Evolutionary conservation across 768 basidiomycete species (phyloP), one percentile per base, ranked within the genome.

Genomic region (Tricholoma hemisulphureum): DNA sequence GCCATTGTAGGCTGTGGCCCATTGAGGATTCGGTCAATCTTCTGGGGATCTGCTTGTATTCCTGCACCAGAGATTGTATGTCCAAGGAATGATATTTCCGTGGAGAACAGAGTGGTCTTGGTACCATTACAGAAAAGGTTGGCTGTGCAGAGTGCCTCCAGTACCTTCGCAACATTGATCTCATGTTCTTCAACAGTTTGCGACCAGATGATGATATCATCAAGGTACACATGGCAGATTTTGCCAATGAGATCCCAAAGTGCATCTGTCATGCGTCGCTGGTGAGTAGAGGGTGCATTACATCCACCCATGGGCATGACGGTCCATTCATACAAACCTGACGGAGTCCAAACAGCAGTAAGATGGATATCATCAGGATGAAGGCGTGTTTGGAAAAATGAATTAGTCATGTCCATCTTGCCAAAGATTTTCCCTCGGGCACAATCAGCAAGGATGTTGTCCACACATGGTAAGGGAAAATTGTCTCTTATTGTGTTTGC

Each of bases 391-490:
- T 39, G 37, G 21, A 23, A 43, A 10, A 43, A 43, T 43, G 41
- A 43, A 6, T 43, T 43, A 21, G 41, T 43, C 41, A 43, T 43
- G 11, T 43, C 41, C 41, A 41, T 41, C 39, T 41, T 41, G 7
- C 39, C 20, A 24, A 45, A 45, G 7, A 45, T 23, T 23, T 45
- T 45, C 4, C n/a, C 43, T 45, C 7, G 10, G 5, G 51, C 35
- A 20, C 28, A 37, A 21, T 51, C 28, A 32, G 29, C 29, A 29
- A 55, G 54, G 5, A 55, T 55, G 26, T 55, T 43, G 24, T 55
- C 43, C 16, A 55, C 18, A 2, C 43, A 8, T 16, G 45, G 55
- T 18, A 55, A 23, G 29, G 45, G 55, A 18, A 48, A 48, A 21
- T 55, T 35, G 45, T 55, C 43, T 9, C 45, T 21, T 2, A 56